phyloP scores from a whole-genome alignment of 2,329 filamentous ascomycete genomes.

The Phialocephala subalpina region DNA sequence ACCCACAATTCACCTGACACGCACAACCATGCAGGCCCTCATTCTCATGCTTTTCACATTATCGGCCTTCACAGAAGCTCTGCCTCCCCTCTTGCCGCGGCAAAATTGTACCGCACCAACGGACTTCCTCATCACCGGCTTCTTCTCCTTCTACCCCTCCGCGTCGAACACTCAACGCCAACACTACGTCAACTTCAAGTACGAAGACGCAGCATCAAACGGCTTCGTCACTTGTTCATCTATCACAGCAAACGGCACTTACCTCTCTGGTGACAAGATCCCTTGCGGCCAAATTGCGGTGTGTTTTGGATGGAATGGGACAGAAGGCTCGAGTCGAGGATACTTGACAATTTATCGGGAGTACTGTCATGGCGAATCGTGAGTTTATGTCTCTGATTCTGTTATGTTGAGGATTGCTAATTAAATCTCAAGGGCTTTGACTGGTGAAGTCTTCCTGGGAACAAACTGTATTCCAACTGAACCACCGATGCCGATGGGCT shows the following conservation, averaged over 20 bases:
- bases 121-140: constrained; percentile 31
- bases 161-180: constrained; percentile 22
- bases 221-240: neutral
- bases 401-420: too few species aligned
- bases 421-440: too few species aligned
- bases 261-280: constrained; percentile 8
- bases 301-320: constrained; percentile 16
- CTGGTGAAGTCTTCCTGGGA: neutral
- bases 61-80: constrained; percentile 18
- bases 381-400: neutral
- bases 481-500: neutral
- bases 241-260: constrained; percentile 6
- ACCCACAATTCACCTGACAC: too few species aligned
- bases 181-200: constrained; percentile 24
- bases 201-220: constrained; percentile 6
- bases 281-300: constrained; percentile 24
- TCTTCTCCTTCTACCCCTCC: constrained; percentile 33
- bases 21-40: too few species aligned
- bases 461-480: neutral
- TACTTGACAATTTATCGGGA: neutral
- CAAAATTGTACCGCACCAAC: constrained; percentile 18
- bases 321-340: neutral
- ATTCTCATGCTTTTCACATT: constrained; percentile 5
- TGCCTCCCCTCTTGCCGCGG: constrained; percentile 15
- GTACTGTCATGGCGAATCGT: neutral